phyloP scores from a whole-genome alignment of 345 rosid species.

The Fremontodendron californicum region DNA sequence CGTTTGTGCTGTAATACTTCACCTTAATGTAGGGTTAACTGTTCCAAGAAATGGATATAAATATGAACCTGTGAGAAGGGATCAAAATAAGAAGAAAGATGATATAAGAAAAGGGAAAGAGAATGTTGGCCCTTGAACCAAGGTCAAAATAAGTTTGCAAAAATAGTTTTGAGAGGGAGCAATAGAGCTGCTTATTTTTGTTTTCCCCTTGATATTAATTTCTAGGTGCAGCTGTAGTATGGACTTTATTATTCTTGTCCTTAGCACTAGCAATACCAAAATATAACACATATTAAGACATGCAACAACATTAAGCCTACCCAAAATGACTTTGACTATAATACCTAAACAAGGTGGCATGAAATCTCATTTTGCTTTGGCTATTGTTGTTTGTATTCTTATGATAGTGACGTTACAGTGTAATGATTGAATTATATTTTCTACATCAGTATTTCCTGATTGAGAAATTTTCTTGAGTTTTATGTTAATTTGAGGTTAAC shows the following conservation, averaged over 20 bases:
- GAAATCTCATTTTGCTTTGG: not conserved
- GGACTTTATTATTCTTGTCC: not conserved
- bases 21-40: not conserved
- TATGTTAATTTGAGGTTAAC: not conserved
- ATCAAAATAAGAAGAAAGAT: slow-evolving; percentile 3
- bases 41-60: not conserved
- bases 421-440: not conserved
- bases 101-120: not conserved
- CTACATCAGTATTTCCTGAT: not conserved
- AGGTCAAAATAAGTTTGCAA: not conserved
- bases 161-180: not conserved
- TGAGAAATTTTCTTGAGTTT: not conserved
- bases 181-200: not conserved
- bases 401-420: not conserved
- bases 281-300: not conserved
- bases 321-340: not conserved
- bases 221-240: not conserved
- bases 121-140: not conserved
- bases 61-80: not conserved
- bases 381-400: not conserved
- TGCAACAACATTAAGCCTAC: not conserved
- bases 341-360: not conserved
- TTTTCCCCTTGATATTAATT: not conserved
- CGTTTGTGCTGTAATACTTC: not conserved
- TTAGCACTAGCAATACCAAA: not conserved